Evolutionary conservation across 2,329 filamentous ascomycete genomes (phyloP), one percentile per base, ranked within the genome.

Genomic region (Ceratocystis smalleyi): DNA sequence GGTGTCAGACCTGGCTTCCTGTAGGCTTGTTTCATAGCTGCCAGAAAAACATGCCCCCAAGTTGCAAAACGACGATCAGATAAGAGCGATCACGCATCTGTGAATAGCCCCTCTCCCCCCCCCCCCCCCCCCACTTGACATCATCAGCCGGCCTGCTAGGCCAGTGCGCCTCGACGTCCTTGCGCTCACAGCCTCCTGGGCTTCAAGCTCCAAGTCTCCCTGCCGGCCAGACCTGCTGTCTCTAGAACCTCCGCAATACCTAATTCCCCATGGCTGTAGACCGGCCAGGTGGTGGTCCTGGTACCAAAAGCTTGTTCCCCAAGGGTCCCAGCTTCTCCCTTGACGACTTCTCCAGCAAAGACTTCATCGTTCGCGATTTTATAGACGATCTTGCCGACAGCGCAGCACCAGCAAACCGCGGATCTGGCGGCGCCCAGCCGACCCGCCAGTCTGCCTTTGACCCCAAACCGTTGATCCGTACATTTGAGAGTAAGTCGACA

Each of bases 291-390:
- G 72, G 76, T 68, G 74, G 72, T 70, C 74, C 73, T 67, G 79
- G 78, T 67, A 80, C 83, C 69, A 81, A 85, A 75, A 80, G 84
- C 69, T 80, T 91, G 72, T 92, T 89, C 72, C 86, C 87, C 65
- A 84, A 84, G 74, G 88, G 86, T 47, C 89, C 89, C 67, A 87
- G 81, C 73, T 96, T 96, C 77, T 89, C 85, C 8, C 80, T 97
- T 67, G 89, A 96, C 55, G 91, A 91, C 76, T 90, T 91, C 75
- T 89, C 89, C 65, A 88, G 81, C 73, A 88, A 88, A 71, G 94
- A 97, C 76, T 99, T 97, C 72, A 96, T 97, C 68, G 92, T 97
- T 69, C 91, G 95, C 71, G 94, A 99, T 77, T 99, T 99, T 73
- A 86, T 99, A 70, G 95, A 99, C 73, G 84, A 86, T 62, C 84